Percentiles rank a stretch among this genome's conserved stretches.
These are phyloP conservation scores for Eucalyptus sideroxylon DNA, from an alignment of 345 rosid species.

Conservation along the genomic window DNA sequence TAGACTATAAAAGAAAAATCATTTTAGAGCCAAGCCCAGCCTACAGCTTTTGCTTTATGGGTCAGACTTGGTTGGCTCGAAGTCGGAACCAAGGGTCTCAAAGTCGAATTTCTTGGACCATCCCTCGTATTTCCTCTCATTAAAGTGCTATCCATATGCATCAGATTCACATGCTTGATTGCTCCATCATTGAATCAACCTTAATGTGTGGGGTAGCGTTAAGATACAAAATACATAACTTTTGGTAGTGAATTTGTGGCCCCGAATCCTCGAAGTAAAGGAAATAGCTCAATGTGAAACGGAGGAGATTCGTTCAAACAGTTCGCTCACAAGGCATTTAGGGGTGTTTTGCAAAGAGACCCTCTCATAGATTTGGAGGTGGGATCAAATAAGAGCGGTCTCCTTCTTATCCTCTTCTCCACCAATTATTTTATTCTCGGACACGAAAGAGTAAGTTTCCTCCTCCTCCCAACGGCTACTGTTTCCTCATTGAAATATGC, in stretches of 20 bases:
- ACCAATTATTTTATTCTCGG: conserved; percentile 2
- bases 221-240: neutral
- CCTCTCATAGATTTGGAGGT: neutral
- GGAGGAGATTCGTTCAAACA: neutral
- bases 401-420: conserved; percentile 6
- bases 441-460: neutral
- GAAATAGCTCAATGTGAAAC: neutral
- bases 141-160: neutral
- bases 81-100: neutral
- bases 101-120: neutral
- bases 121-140: neutral
- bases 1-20: neutral
- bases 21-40: neutral
- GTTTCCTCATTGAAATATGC: too few relatives aligned
- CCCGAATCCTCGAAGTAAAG: neutral
- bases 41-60: neutral
- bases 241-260: neutral
- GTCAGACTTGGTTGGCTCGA: neutral
- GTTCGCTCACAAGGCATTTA: neutral
- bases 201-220: neutral
- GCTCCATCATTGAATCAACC: neutral
- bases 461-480: too few relatives aligned
- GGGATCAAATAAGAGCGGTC: neutral
- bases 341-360: conserved; percentile 23
- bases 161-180: neutral